phyloP scores from a whole-genome alignment of 805 yeast species.

The Huiozyma sinensis region DNA sequence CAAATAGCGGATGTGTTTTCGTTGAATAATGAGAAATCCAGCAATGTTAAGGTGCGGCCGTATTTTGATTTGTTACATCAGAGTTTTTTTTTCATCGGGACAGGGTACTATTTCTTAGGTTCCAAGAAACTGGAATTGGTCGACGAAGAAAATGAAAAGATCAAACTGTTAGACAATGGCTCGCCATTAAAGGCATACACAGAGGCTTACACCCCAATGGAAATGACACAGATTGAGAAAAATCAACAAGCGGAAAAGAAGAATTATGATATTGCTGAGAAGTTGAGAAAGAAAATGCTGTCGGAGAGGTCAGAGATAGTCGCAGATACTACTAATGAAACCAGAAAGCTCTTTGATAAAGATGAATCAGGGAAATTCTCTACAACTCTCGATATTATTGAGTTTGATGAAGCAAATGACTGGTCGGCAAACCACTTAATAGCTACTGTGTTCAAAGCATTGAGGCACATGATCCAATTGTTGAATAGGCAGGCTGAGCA shows the following conservation, averaged over 20 bases:
- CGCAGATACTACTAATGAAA: slow-evolving; percentile 15
- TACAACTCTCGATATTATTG: slow-evolving; percentile 6
- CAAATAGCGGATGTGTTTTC: slow-evolving; percentile 12
- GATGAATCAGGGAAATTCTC: slow-evolving; percentile 1
- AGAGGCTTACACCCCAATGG: slow-evolving; percentile 19
- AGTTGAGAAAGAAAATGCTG: slow-evolving; percentile 42
- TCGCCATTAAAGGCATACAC: slow-evolving; percentile 7
- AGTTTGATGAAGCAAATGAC: slow-evolving; percentile 11
- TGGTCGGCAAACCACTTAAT: slow-evolving; percentile 14
- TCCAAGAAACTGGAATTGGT: slow-evolving; percentile 19
- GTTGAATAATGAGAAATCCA: neutral
- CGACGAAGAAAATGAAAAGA: slow-evolving; percentile 23
- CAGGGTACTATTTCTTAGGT: slow-evolving; percentile 23
- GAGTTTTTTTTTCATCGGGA: slow-evolving; percentile 63
- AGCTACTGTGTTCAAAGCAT: slow-evolving; percentile 8
- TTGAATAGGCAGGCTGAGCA: slow-evolving; percentile 20
- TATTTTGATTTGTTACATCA: slow-evolving; percentile 54
- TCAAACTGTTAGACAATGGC: neutral
- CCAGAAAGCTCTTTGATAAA: slow-evolving; percentile 11
- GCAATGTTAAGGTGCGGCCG: slow-evolving; percentile 11
- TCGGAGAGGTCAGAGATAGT: slow-evolving; percentile 28
- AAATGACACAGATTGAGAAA: slow-evolving; percentile 17
- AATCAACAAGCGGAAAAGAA: slow-evolving; percentile 39
- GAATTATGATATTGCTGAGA: slow-evolving; percentile 53
- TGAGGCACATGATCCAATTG: slow-evolving; percentile 10